Base-by-base conservation (phyloP, 1,284 basidiomycete species). In the Ganoderma lucidum region DNA sequence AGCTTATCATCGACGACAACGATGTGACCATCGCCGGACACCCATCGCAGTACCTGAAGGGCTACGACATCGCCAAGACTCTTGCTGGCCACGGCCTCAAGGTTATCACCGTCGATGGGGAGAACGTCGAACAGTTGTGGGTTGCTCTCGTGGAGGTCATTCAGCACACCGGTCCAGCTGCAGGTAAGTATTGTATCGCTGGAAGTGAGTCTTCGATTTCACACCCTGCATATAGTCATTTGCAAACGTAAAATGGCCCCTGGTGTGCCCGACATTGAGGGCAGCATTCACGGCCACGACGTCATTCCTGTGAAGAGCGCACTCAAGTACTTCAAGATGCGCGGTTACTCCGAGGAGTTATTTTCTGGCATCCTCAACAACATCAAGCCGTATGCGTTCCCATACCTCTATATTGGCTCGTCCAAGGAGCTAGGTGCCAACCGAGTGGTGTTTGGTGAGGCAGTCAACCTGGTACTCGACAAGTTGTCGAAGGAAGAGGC, bases 1-100 rank as follows among this genome's bases (percentile, higher is more conserved):
- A 96, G 81, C 83, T 96, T 64, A 81, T 96, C 79, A 90, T 96
- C 73, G 94, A 96, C 74, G 93, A 95, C 80, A 96, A 96, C 81
- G 90, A 95, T 77, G 93, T 95, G 72, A 95, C 93, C 9, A 95
- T 95, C 70, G 90, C 93, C 39, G 93, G 93, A 0, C 94, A 96
- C 77, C 94, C 94, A 2, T 94, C 92, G 19, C 81, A 94, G 67
- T 96, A 96, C 78, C 86, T 95, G 74, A 90, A 90, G 77, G 94
- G 94, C 30, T 96, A 89, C 80, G 84, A 89, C 65, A 78, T 95
- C 58, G 78, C 80, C 37, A 89, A 90, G 83, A 95, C 93, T 0
- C 86, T 96, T 41, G 83, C 87, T 71, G 94, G 94, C 3, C 94
- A 95, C 72, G 94, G 94, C 4, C 84, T 95, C 72, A 91, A 91